phyloP scores from a whole-genome alignment of 176 grass and related monocot species.

The Avena sativa region DNA sequence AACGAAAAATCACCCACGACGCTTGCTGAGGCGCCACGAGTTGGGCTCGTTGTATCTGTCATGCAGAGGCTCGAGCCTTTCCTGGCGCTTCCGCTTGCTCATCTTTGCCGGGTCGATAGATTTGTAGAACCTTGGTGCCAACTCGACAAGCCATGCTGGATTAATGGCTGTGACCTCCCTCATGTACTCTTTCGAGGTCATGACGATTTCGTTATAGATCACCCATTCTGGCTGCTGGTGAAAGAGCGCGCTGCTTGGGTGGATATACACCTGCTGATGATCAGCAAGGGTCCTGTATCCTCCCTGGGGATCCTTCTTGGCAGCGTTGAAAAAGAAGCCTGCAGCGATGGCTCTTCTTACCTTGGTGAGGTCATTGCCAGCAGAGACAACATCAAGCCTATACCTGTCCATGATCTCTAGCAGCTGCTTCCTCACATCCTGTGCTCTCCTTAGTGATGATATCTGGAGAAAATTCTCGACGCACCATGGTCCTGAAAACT shows the following conservation, averaged over 20 bases:
- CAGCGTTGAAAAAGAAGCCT: constrained; percentile 70
- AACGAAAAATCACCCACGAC: constrained; percentile 48
- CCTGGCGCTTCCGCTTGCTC: constrained; percentile 69
- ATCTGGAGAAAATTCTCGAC: constrained; percentile 68
- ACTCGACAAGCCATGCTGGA: constrained; percentile 40
- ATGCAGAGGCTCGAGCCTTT: constrained; percentile 71
- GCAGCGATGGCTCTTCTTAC: constrained; percentile 67
- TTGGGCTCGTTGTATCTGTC: constrained; percentile 57
- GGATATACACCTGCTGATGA: constrained; percentile 73
- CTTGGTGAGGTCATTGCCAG: constrained; percentile 60
- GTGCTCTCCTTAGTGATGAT: constrained; percentile 65
- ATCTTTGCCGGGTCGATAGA: constrained; percentile 50
- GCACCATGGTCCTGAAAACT: constrained; percentile 79
- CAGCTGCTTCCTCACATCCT: constrained; percentile 78
- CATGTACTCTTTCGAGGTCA: constrained; percentile 66
- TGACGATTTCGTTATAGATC: constrained; percentile 69
- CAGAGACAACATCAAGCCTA: constrained; percentile 59
- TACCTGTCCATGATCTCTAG: constrained; percentile 75
- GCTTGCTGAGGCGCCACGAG: constrained; percentile 68
- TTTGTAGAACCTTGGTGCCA: constrained; percentile 70
- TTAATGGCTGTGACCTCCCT: constrained; percentile 49
- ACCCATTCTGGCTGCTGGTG: constrained; percentile 74
- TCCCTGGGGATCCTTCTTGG: constrained; percentile 67
- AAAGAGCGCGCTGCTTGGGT: constrained; percentile 67
- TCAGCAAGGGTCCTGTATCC: constrained; percentile 66